These are phyloP conservation scores for Xylaria sp. DNA, from an alignment of 2,329 filamentous ascomycete genomes.

Conservation along the genomic window DNA sequence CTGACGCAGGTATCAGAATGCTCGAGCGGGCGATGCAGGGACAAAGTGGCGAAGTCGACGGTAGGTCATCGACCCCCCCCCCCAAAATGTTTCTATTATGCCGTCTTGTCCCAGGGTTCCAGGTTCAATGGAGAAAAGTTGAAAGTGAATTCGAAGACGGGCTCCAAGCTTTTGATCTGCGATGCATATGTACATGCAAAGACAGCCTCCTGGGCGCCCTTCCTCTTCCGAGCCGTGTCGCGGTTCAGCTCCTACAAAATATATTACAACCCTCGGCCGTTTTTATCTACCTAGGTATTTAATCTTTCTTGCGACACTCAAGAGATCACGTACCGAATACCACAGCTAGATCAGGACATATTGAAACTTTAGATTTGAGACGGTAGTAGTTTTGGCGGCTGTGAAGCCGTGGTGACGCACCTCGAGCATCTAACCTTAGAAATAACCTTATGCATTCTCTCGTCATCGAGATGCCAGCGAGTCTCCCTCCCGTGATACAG, in stretches of 20 bases:
- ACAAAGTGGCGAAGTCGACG: background rate
- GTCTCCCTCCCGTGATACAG: background rate
- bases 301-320: background rate
- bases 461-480: slow-evolving; percentile 10
- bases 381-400: background rate
- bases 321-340: background rate
- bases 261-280: no score
- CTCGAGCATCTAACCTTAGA: background rate
- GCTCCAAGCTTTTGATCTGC: slow-evolving; percentile 5
- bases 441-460: slow-evolving; percentile 10
- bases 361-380: background rate
- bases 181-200: slow-evolving; percentile 10
- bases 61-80: no score
- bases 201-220: background rate
- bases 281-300: no score
- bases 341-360: background rate
- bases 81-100: background rate
- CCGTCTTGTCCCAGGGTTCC: background rate
- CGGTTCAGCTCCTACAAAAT: background rate
- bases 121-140: background rate
- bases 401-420: slow-evolving; percentile 16
- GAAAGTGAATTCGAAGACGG: no score
- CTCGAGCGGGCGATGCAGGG: background rate
- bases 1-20: background rate
- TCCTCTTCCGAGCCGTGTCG: background rate